A percentile compares a stretch with the other conserved stretches of the same genome.
phyloP scores from a whole-genome alignment of 768 basidiomycete species.

The Hydnum rufescens region DNA sequence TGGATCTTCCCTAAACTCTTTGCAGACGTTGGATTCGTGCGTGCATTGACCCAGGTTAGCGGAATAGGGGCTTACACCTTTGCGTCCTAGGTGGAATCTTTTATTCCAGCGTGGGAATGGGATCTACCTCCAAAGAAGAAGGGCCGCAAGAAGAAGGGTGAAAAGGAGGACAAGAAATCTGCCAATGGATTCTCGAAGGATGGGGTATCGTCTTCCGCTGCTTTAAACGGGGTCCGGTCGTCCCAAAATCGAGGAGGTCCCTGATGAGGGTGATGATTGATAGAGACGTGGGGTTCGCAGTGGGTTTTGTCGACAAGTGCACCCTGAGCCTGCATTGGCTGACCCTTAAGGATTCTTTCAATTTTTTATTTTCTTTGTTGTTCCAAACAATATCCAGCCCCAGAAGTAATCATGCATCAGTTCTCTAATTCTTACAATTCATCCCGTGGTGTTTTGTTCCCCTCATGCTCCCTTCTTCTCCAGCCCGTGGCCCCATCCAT shows the following conservation, averaged over 20 bases:
- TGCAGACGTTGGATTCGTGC: constrained; percentile 93
- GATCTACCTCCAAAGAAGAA: constrained; percentile 60
- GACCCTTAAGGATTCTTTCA: too few species aligned
- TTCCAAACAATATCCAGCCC: too few species aligned
- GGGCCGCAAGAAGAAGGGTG: constrained; percentile 30
- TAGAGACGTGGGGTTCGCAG: background rate
- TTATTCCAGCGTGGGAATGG: constrained; percentile 95
- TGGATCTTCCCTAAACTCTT: constrained; percentile 99
- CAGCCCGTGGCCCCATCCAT: too few species aligned
- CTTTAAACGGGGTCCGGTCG: background rate
- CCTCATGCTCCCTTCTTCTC: too few species aligned
- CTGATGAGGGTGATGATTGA: constrained; percentile 6
- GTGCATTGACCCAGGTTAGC: constrained; percentile 19
- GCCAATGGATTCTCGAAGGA: constrained; percentile 2
- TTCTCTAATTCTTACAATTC: too few species aligned
- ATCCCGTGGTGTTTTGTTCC: background rate
- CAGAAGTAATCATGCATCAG: too few species aligned
- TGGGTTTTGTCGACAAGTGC: background rate
- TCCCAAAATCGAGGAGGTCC: constrained; percentile 9
- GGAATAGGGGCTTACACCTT: constrained; percentile 1
- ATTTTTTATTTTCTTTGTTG: too few species aligned
- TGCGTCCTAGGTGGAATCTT: constrained; percentile 69
- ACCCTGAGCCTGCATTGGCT: too few species aligned
- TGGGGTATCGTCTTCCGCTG: constrained; percentile 1
- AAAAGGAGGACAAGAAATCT: constrained; percentile 16